phyloP scores from a whole-genome alignment of 2,329 filamentous ascomycete genomes.

The Pseudocercospora crystallina region DNA sequence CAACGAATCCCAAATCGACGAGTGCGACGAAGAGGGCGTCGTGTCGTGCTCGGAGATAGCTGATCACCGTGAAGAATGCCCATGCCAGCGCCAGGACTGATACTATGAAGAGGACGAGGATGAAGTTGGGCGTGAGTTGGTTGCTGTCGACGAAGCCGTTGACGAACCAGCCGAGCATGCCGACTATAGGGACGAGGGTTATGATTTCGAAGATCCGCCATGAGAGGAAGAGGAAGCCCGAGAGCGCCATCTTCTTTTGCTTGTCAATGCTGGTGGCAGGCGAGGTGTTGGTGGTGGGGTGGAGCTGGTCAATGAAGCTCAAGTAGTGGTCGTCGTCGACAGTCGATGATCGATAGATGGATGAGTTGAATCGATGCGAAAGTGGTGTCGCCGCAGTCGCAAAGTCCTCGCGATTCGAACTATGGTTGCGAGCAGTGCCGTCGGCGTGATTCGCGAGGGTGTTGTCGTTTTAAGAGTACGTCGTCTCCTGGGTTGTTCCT shows the following conservation, averaged over 20 bases:
- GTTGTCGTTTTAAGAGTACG: too few species aligned
- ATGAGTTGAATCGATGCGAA: too few species aligned
- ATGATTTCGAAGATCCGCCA: conserved; percentile 62
- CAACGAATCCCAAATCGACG: conserved; percentile 62
- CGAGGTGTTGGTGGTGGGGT: neutral
- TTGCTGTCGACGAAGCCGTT: conserved; percentile 58
- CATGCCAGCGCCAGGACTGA: conserved; percentile 61
- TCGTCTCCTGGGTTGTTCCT: too few species aligned
- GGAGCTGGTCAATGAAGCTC: neutral
- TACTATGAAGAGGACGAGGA: conserved; percentile 66
- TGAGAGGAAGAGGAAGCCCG: conserved; percentile 61
- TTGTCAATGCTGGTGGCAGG: neutral
- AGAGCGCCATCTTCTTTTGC: conserved; percentile 43
- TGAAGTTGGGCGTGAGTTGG: conserved; percentile 58
- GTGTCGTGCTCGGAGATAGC: conserved; percentile 59
- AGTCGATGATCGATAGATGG: too few species aligned
- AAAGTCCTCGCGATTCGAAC: too few species aligned
- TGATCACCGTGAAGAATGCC: conserved; percentile 61
- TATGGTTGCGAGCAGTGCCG: too few species aligned
- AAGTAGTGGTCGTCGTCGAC: neutral
- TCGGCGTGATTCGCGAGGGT: too few species aligned
- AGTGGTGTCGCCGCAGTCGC: too few species aligned
- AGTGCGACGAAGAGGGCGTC: conserved; percentile 61
- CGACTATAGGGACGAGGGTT: conserved; percentile 62
- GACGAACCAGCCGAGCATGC: conserved; percentile 65